Evolutionary conservation across 1,284 basidiomycete species (phyloP), one percentile per base, ranked within the genome.

Genomic region (Trichosporon faecale): DNA sequence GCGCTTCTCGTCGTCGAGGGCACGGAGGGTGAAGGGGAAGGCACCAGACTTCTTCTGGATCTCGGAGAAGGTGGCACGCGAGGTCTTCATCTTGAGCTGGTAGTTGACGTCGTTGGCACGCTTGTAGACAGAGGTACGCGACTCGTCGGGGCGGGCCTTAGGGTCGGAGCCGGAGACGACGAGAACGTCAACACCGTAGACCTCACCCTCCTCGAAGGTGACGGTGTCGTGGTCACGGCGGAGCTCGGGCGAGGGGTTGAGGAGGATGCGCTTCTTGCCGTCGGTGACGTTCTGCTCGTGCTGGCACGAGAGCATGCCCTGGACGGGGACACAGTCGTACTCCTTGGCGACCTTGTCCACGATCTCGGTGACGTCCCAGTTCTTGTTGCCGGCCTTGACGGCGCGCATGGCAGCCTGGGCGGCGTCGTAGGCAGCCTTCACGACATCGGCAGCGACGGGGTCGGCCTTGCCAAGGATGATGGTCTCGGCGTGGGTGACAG

Each of bases 11-110:
- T 99, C 95, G 72, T 98, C 96, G 72, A 99, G 87, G 67, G 88
- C 88, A 74, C 96, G 92, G 73, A 99, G 88, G 80, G 95, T 98
- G 88, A 99, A 98, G 60, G 96, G 96, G 90, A 99, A 99, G 7
- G 93, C 88, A 31, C 95, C 96, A 40, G 96, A 93, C 76, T 98
- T 98, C 88, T 95, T 96, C 85, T 96, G 92, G 78, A 98, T 93
- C 85, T 98, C 96, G 66, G 91, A 91, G 85, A 97, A 98, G 64
- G 97, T 91, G 37, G 91, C 89, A 76, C 96, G 91, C 66, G 95
- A 95, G 68, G 93, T 96, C 86, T 96, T 97, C 90, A 97, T 91
- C 88, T 98, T 99, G 79, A 98, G 88, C 82, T 95, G 92, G 86
- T 98, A 99, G 66, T 93, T 96, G 73, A 95, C 88, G 55, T 88